These are phyloP conservation scores for Mycena vitilis DNA, from an alignment of 768 basidiomycete species.

Conservation along the genomic window DNA sequence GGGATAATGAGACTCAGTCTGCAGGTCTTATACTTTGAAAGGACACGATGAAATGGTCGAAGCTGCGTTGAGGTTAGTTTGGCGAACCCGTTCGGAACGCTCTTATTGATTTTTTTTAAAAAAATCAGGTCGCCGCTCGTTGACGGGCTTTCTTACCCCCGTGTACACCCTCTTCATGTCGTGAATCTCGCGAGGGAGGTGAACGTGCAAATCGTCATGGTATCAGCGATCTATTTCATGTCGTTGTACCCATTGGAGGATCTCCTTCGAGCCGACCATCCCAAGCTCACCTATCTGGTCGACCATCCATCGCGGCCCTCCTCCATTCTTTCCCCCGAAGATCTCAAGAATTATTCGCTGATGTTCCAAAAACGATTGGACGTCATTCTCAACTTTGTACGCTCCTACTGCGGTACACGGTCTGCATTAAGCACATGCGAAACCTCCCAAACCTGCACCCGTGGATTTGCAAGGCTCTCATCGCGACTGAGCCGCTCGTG, in stretches of 20 bases:
- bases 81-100: not conserved
- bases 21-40: slow-evolving; percentile 62
- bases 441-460: slow-evolving; percentile 47
- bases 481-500: slow-evolving; percentile 60
- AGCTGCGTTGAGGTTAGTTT: slow-evolving; percentile 49
- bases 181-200: slow-evolving; percentile 66
- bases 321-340: slow-evolving; percentile 52
- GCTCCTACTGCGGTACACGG: slow-evolving; percentile 52
- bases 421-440: slow-evolving; percentile 45
- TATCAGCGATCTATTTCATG: slow-evolving; percentile 68
- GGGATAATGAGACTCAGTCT: too few relatives aligned
- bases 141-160: slow-evolving; percentile 44
- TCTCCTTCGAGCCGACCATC: slow-evolving; percentile 61
- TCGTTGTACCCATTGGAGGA: slow-evolving; percentile 65
- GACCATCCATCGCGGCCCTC: slow-evolving; percentile 64
- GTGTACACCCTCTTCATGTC: slow-evolving; percentile 66
- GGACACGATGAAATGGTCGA: slow-evolving; percentile 70
- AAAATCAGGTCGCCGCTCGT: slow-evolving; percentile 52
- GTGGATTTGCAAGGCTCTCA: slow-evolving; percentile 56
- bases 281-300: slow-evolving; percentile 54
- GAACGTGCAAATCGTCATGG: slow-evolving; percentile 58
- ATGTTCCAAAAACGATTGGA: slow-evolving; percentile 69
- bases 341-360: slow-evolving; percentile 63
- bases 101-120: not conserved
- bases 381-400: slow-evolving; percentile 60